These are phyloP conservation scores for Arabis alpina DNA, from an alignment of 345 rosid species.

Conservation along the genomic window DNA sequence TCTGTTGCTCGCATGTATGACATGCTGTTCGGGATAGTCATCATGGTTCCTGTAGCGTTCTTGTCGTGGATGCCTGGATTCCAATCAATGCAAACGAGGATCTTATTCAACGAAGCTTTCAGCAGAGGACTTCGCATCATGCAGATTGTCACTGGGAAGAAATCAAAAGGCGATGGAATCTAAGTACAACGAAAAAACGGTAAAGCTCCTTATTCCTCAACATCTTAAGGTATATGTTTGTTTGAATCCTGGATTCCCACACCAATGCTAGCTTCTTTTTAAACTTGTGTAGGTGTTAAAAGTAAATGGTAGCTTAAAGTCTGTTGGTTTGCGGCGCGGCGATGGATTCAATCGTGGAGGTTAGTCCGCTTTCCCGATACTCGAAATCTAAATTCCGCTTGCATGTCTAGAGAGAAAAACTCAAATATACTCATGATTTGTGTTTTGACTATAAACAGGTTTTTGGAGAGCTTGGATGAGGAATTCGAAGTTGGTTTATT, in stretches of 20 bases:
- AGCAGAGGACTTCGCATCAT: slow-evolving; percentile 94
- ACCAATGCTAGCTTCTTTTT: slow-evolving; percentile 11
- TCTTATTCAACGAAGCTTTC: slow-evolving; percentile 85
- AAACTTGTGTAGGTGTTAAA: slow-evolving; percentile 30
- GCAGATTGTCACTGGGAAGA: slow-evolving; percentile 73
- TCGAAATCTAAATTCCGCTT: not conserved
- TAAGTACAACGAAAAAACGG: slow-evolving; percentile 10
- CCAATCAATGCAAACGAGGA: slow-evolving; percentile 88
- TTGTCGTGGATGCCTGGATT: slow-evolving; percentile 93
- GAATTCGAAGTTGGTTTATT: slow-evolving; percentile 17
- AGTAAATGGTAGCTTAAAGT: slow-evolving; percentile 31
- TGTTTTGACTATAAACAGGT: slow-evolving; percentile 24
- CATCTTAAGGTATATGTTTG: slow-evolving; percentile 13
- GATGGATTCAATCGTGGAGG: slow-evolving; percentile 27
- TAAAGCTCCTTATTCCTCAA: slow-evolving; percentile 19
- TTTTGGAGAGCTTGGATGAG: slow-evolving; percentile 20
- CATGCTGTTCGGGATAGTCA: slow-evolving; percentile 72
- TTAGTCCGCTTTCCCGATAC: slow-evolving; percentile 22
- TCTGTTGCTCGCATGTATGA: slow-evolving; percentile 85
- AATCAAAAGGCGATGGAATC: slow-evolving; percentile 48
- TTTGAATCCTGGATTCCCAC: slow-evolving; percentile 1
- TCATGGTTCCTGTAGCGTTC: slow-evolving; percentile 78
- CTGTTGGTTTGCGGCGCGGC: slow-evolving; percentile 18
- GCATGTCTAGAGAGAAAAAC: not conserved
- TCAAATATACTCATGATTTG: not conserved